Evolutionary conservation across 2,329 filamentous ascomycete species (phyloP), one percentile per base, ranked within the genome.

Genomic region (Pseudohalonectria lignicola): DNA sequence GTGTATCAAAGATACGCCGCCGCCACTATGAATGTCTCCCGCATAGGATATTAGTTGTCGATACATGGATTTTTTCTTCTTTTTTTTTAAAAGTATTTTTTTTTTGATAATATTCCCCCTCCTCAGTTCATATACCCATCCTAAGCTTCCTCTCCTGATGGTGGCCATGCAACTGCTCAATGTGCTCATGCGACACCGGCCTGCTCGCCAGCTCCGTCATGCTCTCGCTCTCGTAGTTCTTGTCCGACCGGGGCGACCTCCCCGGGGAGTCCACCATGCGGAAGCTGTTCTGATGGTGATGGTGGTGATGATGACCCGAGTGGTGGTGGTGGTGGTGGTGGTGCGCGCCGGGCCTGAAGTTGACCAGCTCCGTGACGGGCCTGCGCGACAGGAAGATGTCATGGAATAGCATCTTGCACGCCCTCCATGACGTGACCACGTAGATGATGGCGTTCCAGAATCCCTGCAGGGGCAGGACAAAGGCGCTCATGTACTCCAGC

Each of bases 361-460:
- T 49, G 7, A 51, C 47, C 1, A 66, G 42, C 36, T 64, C 63
- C 5, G 55, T 53, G 19, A 60, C 54, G 13, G 35, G 35, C 35
- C 25, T 37, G 16, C 35, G 25, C 11, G 35, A 20, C 23, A 21
- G 53, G 48, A 34, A 47, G 42, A 66, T 40, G 34, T 67, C 63
- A 9, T 50, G 48, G 38, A 54, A 58, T 20, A 76, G 55, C 23
- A 59, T 57, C 52, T 69, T 69, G 51, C 76, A 79, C 0, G 79
- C 79, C 36, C 71, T 59, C 66, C 76, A 74, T 5, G 80, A 85
- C 1, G 82, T 86, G 10, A 74, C 68, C 13, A 76, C 60, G 57
- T 92, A 93, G 47, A 93, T 86, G 41, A 83, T 56, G 15, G 79
- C 74, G 54, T 93, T 93, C 84, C 85, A 92, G 50, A 88, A 83